Percentiles rank a stretch among this genome's conserved stretches.
Conservation (phyloP, 441 rosid species). For the Bruguiera hainesii region DNA sequence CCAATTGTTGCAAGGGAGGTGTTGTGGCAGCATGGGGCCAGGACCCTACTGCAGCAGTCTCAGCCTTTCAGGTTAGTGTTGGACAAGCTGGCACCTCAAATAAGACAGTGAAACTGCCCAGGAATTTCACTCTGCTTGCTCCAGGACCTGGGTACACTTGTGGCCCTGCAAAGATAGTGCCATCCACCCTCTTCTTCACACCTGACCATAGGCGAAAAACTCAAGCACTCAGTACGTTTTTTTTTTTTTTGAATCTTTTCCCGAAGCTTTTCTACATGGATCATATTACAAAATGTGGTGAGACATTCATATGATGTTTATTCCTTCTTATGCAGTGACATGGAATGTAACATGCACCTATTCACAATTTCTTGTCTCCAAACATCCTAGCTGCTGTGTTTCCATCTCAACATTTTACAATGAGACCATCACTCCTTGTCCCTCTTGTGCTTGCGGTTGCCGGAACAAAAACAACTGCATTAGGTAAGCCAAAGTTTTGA, state of each 20-base stretch:
- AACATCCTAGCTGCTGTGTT: constrained; percentile 82
- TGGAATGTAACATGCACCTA: constrained; percentile 95
- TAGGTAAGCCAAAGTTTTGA: constrained; percentile 37
- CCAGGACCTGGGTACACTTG: constrained; percentile 94
- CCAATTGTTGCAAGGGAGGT: constrained; percentile 93
- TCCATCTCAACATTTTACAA: constrained; percentile 95
- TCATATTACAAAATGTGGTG: background rate
- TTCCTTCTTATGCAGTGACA: constrained; percentile 57
- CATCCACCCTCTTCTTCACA: constrained; percentile 62
- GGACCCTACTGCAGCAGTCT: constrained; percentile 66
- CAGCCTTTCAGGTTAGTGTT: constrained; percentile 75
- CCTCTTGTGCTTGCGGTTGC: constrained; percentile 88
- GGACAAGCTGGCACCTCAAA: constrained; percentile 78
- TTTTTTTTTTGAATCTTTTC: background rate
- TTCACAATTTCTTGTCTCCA: constrained; percentile 82
- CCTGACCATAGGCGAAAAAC: constrained; percentile 65
- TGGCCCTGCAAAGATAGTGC: constrained; percentile 86
- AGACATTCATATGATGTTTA: background rate
- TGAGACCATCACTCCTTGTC: constrained; percentile 84
- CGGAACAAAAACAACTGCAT: constrained; percentile 55
- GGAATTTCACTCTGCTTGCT: constrained; percentile 82
- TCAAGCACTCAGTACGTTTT: constrained; percentile 70
- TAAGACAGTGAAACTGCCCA: constrained; percentile 83
- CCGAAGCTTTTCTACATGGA: background rate
- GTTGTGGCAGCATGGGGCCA: constrained; percentile 81